These are phyloP conservation scores for Echium plantagineum DNA, from an alignment of 257 asterid species.

Conservation along the genomic window DNA sequence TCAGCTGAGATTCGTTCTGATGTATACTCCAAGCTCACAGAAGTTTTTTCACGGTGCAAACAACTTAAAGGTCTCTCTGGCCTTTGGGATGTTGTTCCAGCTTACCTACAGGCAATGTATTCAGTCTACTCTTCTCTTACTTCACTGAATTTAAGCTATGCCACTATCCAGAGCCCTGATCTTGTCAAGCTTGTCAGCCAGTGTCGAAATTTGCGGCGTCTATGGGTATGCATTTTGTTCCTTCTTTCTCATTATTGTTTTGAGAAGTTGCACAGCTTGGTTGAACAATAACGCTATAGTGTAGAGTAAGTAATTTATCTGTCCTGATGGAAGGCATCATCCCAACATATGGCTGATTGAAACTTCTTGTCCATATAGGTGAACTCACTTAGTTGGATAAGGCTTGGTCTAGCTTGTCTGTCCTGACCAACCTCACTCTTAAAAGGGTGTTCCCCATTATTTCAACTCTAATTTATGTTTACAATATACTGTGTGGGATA, in stretches of 20 bases:
- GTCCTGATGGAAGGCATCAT: too few species aligned
- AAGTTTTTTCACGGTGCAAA: constrained; percentile 31
- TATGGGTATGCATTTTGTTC: constrained; percentile 46
- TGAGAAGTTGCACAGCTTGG: too few species aligned
- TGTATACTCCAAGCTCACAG: constrained; percentile 28
- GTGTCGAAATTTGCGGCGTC: constrained; percentile 55
- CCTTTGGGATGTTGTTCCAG: constrained; percentile 38
- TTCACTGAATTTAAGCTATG: constrained; percentile 68
- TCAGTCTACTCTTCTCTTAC: constrained; percentile 49
- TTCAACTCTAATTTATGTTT: too few species aligned
- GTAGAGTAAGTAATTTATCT: too few species aligned
- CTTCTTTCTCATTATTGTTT: background rate
- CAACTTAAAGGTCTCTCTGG: constrained; percentile 68
- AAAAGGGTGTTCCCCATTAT: too few species aligned
- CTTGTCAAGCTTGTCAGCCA: constrained; percentile 46
- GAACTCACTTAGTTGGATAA: too few species aligned
- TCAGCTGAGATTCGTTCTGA: constrained; percentile 44
- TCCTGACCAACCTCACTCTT: too few species aligned
- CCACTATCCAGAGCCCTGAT: constrained; percentile 41
- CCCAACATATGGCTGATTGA: too few species aligned
- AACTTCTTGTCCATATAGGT: too few species aligned
- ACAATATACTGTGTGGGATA: too few species aligned
- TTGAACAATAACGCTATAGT: too few species aligned
- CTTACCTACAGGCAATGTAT: constrained; percentile 45
- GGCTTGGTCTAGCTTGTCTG: too few species aligned